These are phyloP conservation scores for Citrus mangshanensis DNA, from an alignment of 345 rosid genomes.

Conservation along the genomic window DNA sequence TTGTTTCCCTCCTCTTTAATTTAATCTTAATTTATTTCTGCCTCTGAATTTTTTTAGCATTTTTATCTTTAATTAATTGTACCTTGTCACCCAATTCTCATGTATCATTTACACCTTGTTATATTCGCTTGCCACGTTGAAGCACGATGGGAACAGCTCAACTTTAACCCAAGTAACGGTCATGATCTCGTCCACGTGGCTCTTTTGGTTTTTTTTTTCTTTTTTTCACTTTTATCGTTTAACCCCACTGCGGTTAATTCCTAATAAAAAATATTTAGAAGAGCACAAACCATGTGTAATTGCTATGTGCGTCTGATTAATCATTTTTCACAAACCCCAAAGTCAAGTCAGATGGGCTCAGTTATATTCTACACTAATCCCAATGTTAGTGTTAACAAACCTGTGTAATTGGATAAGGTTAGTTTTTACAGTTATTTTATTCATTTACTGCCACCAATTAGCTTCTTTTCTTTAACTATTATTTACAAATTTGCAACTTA, in stretches of 20 bases:
- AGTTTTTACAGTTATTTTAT: neutral
- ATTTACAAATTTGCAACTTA: neutral
- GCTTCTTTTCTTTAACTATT: neutral
- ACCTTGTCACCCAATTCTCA: constrained; percentile 20
- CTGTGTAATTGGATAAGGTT: constrained; percentile 36
- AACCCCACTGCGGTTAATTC: neutral
- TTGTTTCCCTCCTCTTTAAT: neutral
- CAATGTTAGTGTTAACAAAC: constrained; percentile 11
- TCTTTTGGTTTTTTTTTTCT: neutral
- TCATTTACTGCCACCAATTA: neutral
- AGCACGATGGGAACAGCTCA: constrained; percentile 71
- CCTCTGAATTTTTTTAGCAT: neutral
- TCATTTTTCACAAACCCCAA: neutral
- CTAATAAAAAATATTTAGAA: neutral
- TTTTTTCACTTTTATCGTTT: neutral
- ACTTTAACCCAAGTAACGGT: constrained; percentile 29
- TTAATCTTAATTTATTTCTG: neutral
- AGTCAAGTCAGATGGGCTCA: constrained; percentile 5
- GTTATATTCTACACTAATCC: constrained; percentile 29
- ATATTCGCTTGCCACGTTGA: constrained; percentile 55
- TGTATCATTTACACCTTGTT: constrained; percentile 26
- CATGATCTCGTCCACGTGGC: constrained; percentile 47
- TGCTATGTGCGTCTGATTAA: neutral
- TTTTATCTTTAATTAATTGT: constrained; percentile 15
- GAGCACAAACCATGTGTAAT: neutral